These are phyloP conservation scores for Rickenella mellea DNA, from an alignment of 768 basidiomycete species.

Conservation along the genomic window DNA sequence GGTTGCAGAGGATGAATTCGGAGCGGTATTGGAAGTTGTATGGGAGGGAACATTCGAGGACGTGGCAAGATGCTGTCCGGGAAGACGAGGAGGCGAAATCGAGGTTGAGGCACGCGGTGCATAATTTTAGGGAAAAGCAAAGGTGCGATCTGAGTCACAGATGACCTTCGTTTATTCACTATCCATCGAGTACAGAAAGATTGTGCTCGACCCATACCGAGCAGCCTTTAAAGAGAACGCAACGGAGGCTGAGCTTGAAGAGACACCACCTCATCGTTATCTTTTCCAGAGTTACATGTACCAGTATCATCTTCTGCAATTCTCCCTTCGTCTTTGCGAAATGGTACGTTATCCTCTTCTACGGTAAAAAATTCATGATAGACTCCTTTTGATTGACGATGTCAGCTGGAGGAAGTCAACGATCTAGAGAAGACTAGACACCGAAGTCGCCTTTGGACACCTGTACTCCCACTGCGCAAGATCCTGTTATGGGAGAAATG, in stretches of 20 bases:
- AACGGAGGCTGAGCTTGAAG: slow-evolving; percentile 14
- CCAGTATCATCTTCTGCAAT: slow-evolving; percentile 41
- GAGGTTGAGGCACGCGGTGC: slow-evolving; percentile 27
- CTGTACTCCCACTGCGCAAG: slow-evolving; percentile 24
- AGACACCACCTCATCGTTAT: slow-evolving; percentile 53
- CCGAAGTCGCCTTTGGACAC: slow-evolving; percentile 46
- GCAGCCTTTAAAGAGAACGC: slow-evolving; percentile 32
- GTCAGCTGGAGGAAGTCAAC: slow-evolving; percentile 49
- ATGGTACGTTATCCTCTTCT: slow-evolving; percentile 16
- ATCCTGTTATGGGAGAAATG: slow-evolving; percentile 35
- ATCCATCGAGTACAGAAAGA: slow-evolving; percentile 21
- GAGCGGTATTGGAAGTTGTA: slow-evolving; percentile 23
- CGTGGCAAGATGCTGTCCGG: slow-evolving; percentile 24
- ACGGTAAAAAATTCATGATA: neutral
- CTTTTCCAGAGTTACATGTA: slow-evolving; percentile 71
- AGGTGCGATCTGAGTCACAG: slow-evolving; percentile 28
- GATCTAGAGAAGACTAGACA: slow-evolving; percentile 39
- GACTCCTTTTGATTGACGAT: neutral
- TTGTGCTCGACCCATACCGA: slow-evolving; percentile 54
- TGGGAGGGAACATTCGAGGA: slow-evolving; percentile 20
- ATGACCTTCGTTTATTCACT: neutral
- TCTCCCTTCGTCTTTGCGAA: slow-evolving; percentile 21
- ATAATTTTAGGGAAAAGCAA: slow-evolving; percentile 37
- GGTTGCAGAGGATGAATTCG: slow-evolving; percentile 36
- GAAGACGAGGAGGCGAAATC: slow-evolving; percentile 27